These are phyloP conservation scores for Metschnikowia sp. DNA, from an alignment of 805 yeast species.

Conservation along the genomic window DNA sequence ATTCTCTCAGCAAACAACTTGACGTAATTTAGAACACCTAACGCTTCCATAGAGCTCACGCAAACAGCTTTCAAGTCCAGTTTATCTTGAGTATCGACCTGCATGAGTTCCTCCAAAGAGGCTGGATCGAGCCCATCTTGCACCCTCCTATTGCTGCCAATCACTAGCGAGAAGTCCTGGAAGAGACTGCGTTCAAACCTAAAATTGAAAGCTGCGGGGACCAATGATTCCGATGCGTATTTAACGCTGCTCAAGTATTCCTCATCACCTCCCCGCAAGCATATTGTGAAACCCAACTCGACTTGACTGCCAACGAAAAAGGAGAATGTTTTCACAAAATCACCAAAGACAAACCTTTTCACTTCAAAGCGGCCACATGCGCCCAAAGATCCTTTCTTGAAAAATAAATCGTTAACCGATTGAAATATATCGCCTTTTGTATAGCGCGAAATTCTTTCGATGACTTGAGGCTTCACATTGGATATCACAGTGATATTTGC, in stretches of 20 bases:
- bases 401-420: slow-evolving; percentile 80
- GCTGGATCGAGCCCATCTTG: slow-evolving; percentile 3
- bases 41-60: slow-evolving; percentile 25
- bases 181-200: slow-evolving; percentile 55
- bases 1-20: slow-evolving; percentile 45
- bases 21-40: slow-evolving; percentile 35
- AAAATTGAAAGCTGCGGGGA: slow-evolving; percentile 73
- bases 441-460: slow-evolving; percentile 71
- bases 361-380: slow-evolving; percentile 70
- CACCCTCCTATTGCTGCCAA: neutral
- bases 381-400: slow-evolving; percentile 60
- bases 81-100: slow-evolving; percentile 9
- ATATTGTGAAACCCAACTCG: slow-evolving; percentile 77
- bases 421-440: slow-evolving; percentile 83
- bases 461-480: slow-evolving; percentile 75
- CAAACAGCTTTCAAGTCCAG: slow-evolving; percentile 14
- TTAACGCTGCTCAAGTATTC: slow-evolving; percentile 65
- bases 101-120: slow-evolving; percentile 4
- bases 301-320: slow-evolving; percentile 74
- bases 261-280: slow-evolving; percentile 74
- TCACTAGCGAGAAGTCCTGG: slow-evolving; percentile 11
- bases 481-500: slow-evolving; percentile 80
- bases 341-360: slow-evolving; percentile 56
- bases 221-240: slow-evolving; percentile 74
- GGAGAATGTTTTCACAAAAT: slow-evolving; percentile 65